Evolutionary conservation across 2,329 filamentous ascomycete species (phyloP), one percentile per base, ranked within the genome.

Genomic region (Magnaporthales sp.): DNA sequence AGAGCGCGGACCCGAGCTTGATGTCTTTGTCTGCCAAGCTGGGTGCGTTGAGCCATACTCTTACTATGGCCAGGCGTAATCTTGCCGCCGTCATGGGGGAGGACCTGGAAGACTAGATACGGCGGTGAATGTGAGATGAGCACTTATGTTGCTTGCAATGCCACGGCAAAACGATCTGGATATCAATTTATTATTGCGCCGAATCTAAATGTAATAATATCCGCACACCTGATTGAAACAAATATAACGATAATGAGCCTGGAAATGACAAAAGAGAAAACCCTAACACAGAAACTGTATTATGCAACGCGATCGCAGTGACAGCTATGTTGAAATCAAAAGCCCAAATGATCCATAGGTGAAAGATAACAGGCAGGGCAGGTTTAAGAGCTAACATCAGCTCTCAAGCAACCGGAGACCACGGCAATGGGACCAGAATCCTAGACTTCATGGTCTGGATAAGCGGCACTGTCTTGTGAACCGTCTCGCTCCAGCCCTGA

Each of bases 381-480:
- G 24, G 32, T 9, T 3, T 19, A 9, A 2, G 4, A 31, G 26
- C 29, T 27, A 9, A 19, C 26, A 24, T 2, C n/a, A 24, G 5
- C n/a, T 3, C 24, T 69, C 84, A 97, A 69, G 90, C 89, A 68
- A 97, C 92, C 4, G 95, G 93, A 69, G 92, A 97, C 95, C 95
- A 99, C 9, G 93, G 91, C 90, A 97, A 93, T 13, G 95, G 92
- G 68, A 98, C 89, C 75, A 99, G 78, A 73, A 99, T 93, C 73
- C 91, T 86, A 75, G 92, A 96, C 85, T 95, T 92, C 95, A 99
- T 99, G 67, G 83, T 89, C 81, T 97, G 93, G 73, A 99, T 99
- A 70, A 99, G 84, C 32, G 95, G 95, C 62, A 99, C 95, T 1
- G 95, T 99, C 85, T 96, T 97, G 83, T 99, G 95, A 51, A 98